Base-by-base conservation (phyloP, 331 rosid genomes). In the Pyracantha coccinea region DNA sequence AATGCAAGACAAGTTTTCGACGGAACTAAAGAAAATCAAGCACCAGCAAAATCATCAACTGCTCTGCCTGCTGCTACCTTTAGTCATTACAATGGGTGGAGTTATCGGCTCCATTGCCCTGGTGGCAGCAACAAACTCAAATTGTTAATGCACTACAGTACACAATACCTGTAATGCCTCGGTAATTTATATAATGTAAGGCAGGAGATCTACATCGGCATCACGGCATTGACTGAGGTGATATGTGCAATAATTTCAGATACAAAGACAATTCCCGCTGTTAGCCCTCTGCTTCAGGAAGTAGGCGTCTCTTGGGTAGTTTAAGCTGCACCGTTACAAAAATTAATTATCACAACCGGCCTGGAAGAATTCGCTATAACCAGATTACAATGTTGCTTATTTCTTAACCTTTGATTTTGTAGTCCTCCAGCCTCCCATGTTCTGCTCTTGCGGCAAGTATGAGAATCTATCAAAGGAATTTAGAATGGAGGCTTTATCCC, bases 401-500 rank as follows among this genome's bases (percentile, higher is more conserved):
- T 57, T 74, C 79, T 83, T 73, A 53, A 88, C 96, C 95, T 91
- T 93, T 25, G 88, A 81, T 86, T 88, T 88, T 78, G 88, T 83
- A 53, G 88, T 76, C 86, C 87, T 91, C 91, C 82, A 84, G 74
- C 84, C 89, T 75, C 75, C 88, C 58, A 86, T 75, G 68, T 72
- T 74, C 73, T 82, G 77, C 55, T 68, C 76, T 31, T 38, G 65
- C n/a, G 82, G 76, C 33, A 59, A 65, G 55, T 76, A 84, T 2
- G 88, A 72, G 73, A 85, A 89, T 57, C 82, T 81, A 23, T 88
- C 88, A 80, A 88, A 63, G 74, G 91, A 79, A 83, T 83, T 89
- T 61, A 78, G 59, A 78, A 54, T 68, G 64, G 76, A 75, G 65
- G 32, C 75, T 75, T 68, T 69, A 54, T 75, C 74, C 86, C 13